A percentile compares a stretch with the other conserved stretches of the same genome.
Conservation (phyloP, 768 basidiomycete genomes). For the Pholiota microspora region DNA sequence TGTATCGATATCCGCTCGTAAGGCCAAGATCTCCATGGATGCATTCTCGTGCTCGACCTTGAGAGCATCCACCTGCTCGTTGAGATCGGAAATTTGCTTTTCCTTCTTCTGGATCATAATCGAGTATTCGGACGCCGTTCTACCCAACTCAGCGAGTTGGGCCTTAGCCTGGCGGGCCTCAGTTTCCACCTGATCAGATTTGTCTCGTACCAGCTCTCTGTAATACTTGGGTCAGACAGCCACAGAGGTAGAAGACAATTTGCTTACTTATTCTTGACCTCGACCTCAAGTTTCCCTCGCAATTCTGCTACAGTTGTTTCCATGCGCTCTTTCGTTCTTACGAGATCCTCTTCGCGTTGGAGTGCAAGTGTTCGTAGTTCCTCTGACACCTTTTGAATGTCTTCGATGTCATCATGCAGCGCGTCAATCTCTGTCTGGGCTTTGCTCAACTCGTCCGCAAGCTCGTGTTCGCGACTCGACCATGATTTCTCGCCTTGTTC, state of each 20-base stretch:
- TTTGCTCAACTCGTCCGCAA: slow-evolving; percentile 53
- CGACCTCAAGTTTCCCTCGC: slow-evolving; percentile 66
- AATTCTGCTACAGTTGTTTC: slow-evolving; percentile 64
- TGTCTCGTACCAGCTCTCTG: slow-evolving; percentile 66
- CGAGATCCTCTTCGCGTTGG: slow-evolving; percentile 80
- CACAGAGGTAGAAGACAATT: neutral
- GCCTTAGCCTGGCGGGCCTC: slow-evolving; percentile 71
- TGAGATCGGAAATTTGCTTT: slow-evolving; percentile 56
- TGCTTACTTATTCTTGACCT: slow-evolving; percentile 61
- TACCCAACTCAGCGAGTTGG: slow-evolving; percentile 75
- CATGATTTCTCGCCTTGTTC: slow-evolving; percentile 76
- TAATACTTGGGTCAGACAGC: neutral
- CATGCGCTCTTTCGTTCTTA: slow-evolving; percentile 71
- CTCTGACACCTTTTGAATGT: slow-evolving; percentile 61
- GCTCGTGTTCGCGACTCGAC: slow-evolving; percentile 60
- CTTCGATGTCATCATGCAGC: slow-evolving; percentile 56
- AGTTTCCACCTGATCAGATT: slow-evolving; percentile 59
- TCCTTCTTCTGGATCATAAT: slow-evolving; percentile 77
- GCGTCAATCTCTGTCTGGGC: slow-evolving; percentile 59
- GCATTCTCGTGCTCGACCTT: slow-evolving; percentile 54
- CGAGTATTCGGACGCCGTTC: slow-evolving; percentile 75
- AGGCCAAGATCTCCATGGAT: slow-evolving; percentile 59
- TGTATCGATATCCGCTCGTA: slow-evolving; percentile 68
- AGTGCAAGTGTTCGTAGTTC: slow-evolving; percentile 66
- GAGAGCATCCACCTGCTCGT: slow-evolving; percentile 49